phyloP scores from a whole-genome alignment of 345 rosid species.

The Odontarrhena argentea region DNA sequence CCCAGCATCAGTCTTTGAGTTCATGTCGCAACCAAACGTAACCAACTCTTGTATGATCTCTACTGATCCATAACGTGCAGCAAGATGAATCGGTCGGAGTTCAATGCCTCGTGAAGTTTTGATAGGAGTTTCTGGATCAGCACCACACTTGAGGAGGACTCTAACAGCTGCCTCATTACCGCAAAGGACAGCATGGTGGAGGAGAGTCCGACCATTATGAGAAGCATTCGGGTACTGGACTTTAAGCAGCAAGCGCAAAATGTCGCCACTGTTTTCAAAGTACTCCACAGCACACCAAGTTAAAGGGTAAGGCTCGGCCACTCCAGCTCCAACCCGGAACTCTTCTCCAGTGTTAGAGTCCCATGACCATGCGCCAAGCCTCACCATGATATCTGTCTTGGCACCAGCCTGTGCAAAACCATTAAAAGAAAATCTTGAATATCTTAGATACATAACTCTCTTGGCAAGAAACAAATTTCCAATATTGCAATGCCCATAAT shows the following conservation, averaged over 20 bases:
- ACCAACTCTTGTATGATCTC: constrained; percentile 57
- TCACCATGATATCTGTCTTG: constrained; percentile 57
- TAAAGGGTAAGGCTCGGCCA: constrained; percentile 87
- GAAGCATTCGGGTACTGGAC: constrained; percentile 47
- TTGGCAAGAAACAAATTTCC: constrained; percentile 6
- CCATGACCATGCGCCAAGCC: constrained; percentile 99
- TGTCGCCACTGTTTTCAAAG: constrained; percentile 77
- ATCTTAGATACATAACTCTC: constrained; percentile 23
- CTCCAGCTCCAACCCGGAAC: constrained; percentile 91
- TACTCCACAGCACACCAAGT: constrained; percentile 96
- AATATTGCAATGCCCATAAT: background rate
- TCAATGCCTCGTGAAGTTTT: constrained; percentile 49
- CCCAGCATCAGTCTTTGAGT: constrained; percentile 73
- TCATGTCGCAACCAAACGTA: constrained; percentile 63
- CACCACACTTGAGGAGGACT: constrained; percentile 67
- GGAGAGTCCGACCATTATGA: constrained; percentile 81
- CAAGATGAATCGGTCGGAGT: constrained; percentile 81
- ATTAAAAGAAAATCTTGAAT: constrained; percentile 18
- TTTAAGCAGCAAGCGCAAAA: constrained; percentile 69
- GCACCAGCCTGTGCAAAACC: constrained; percentile 62
- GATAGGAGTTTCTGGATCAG: constrained; percentile 61
- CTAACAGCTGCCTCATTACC: constrained; percentile 69
- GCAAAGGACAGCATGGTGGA: constrained; percentile 93
- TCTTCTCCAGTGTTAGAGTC: constrained; percentile 87
- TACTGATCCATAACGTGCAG: constrained; percentile 67